Evolutionary conservation across 441 rosid genomes (phyloP).

Genomic region (Jatropha multifida): DNA sequence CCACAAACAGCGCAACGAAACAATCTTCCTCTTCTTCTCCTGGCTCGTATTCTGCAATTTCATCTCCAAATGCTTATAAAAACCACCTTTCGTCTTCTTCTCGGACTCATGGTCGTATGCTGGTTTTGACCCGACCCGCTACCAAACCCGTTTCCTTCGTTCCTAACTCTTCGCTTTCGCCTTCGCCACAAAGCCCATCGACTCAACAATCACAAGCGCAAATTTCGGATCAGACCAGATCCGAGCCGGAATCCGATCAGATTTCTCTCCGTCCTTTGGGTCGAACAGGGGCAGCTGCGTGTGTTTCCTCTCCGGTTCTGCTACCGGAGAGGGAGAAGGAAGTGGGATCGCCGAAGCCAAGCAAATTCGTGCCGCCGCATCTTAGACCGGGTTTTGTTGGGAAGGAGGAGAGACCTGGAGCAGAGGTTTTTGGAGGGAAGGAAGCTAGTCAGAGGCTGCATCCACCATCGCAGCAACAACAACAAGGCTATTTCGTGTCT

Average conservation of each 20-base stretch:
- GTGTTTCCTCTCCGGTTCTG: slow-evolving; percentile 26
- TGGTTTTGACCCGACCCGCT: slow-evolving; percentile 67
- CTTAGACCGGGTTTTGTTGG: slow-evolving; percentile 77
- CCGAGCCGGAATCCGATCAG: slow-evolving; percentile 38
- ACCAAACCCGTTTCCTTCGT: slow-evolving; percentile 38
- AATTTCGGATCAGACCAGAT: slow-evolving; percentile 27
- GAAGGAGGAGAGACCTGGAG: slow-evolving; percentile 53
- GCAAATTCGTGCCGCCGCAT: slow-evolving; percentile 82
- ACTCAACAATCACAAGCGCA: slow-evolving; percentile 1
- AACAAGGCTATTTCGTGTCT: slow-evolving; percentile 32
- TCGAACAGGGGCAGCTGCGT: slow-evolving; percentile 45
- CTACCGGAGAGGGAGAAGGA: slow-evolving; percentile 35
- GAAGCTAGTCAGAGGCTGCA: slow-evolving; percentile 34
- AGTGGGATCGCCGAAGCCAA: slow-evolving; percentile 38
- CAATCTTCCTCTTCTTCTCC: slow-evolving; percentile 26
- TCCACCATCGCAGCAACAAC: slow-evolving; percentile 27
- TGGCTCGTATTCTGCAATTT: slow-evolving; percentile 34
- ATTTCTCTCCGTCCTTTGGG: slow-evolving; percentile 72
- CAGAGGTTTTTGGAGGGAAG: slow-evolving; percentile 34
- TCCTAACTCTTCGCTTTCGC: slow-evolving; percentile 20
- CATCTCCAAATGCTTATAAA: slow-evolving; percentile 30
- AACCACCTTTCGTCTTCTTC: slow-evolving; percentile 26
- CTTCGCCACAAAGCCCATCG: slow-evolving; percentile 16
- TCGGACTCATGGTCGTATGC: slow-evolving; percentile 80
- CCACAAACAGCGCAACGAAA: slow-evolving; percentile 17